phyloP scores from a whole-genome alignment of 2,329 filamentous ascomycete species.

The Colletotrichum sidae region DNA sequence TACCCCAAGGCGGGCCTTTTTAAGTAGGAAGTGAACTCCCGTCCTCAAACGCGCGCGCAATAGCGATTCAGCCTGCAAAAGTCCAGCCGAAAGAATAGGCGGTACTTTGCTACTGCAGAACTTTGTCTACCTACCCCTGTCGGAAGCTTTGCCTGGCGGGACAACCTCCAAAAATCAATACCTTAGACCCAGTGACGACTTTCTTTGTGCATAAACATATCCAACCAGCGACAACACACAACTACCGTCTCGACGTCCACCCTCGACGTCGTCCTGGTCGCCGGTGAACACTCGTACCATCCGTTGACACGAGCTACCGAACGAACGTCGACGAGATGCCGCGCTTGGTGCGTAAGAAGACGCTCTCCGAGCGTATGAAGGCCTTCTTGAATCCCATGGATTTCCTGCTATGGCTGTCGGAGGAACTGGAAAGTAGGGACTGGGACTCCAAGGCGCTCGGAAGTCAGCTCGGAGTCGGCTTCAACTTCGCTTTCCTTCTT shows the following conservation, averaged over 20 bases:
- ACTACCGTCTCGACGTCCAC: slow-evolving; percentile 1
- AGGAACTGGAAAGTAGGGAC: slow-evolving; percentile 91
- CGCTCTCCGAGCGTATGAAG: slow-evolving; percentile 83
- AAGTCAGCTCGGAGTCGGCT: slow-evolving; percentile 76
- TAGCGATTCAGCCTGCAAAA: no score
- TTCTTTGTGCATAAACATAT: slow-evolving; percentile 35
- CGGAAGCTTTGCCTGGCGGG: slow-evolving; percentile 26
- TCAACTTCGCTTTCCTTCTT: slow-evolving; percentile 86
- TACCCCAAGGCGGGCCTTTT: no score
- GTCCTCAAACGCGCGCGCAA: no score
- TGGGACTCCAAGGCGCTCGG: slow-evolving; percentile 88
- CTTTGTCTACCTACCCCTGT: slow-evolving; percentile 23
- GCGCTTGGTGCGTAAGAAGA: slow-evolving; percentile 85
- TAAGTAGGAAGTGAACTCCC: no score
- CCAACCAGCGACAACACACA: slow-evolving; percentile 20
- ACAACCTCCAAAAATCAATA: slow-evolving; percentile 35
- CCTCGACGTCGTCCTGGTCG: background rate
- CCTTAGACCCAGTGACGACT: slow-evolving; percentile 23
- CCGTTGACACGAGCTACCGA: background rate
- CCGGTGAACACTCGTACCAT: background rate
- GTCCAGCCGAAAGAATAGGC: no score
- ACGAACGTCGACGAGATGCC: slow-evolving; percentile 59
- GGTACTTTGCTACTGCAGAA: background rate
- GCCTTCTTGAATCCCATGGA: slow-evolving; percentile 88
- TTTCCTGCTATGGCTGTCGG: slow-evolving; percentile 88